A percentile compares a stretch with the other conserved stretches of the same genome.
Evolutionary conservation across 1,284 basidiomycete genomes (phyloP).

Genomic region (Apiotrichum gamsii): DNA sequence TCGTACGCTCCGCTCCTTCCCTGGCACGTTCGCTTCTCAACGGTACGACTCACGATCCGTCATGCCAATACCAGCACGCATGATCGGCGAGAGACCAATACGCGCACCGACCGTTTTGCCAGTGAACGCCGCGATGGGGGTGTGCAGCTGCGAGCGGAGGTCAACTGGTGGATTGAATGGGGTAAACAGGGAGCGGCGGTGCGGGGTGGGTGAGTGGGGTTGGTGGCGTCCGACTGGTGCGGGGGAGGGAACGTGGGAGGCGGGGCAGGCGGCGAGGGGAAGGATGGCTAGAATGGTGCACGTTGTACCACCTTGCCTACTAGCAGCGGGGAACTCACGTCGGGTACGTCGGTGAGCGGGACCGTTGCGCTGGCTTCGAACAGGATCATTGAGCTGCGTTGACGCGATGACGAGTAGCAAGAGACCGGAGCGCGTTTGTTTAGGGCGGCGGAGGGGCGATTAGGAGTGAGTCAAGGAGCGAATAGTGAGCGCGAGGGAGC

Average conservation of each 20-base stretch:
- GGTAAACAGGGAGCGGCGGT: too few species aligned
- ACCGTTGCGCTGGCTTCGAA: slow-evolving; percentile 33
- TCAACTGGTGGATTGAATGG: slow-evolving; percentile 41
- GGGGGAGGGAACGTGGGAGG: neutral
- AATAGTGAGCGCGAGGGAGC: too few species aligned
- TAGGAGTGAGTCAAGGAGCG: too few species aligned
- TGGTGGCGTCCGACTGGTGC: neutral
- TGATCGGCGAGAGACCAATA: slow-evolving; percentile 81
- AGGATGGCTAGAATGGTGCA: too few species aligned
- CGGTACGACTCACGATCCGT: slow-evolving; percentile 66
- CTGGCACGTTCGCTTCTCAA: too few species aligned
- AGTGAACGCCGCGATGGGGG: slow-evolving; percentile 46
- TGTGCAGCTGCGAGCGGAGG: slow-evolving; percentile 31
- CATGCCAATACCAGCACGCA: slow-evolving; percentile 93
- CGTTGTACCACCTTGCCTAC: too few species aligned
- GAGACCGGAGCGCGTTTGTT: too few species aligned
- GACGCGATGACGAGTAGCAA: too few species aligned
- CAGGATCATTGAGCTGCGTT: slow-evolving; percentile 35
- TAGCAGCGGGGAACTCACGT: slow-evolving; percentile 24
- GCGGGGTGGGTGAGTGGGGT: neutral
- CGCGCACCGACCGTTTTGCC: slow-evolving; percentile 51
- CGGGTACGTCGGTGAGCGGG: slow-evolving; percentile 32
- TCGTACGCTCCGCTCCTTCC: too few species aligned
- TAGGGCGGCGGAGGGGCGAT: too few species aligned
- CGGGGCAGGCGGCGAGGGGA: neutral